Percentiles rank a stretch among this genome's conserved stretches.
Conservation (phyloP, 2,329 filamentous ascomycete genomes). For the Acrocalymma vagum region DNA sequence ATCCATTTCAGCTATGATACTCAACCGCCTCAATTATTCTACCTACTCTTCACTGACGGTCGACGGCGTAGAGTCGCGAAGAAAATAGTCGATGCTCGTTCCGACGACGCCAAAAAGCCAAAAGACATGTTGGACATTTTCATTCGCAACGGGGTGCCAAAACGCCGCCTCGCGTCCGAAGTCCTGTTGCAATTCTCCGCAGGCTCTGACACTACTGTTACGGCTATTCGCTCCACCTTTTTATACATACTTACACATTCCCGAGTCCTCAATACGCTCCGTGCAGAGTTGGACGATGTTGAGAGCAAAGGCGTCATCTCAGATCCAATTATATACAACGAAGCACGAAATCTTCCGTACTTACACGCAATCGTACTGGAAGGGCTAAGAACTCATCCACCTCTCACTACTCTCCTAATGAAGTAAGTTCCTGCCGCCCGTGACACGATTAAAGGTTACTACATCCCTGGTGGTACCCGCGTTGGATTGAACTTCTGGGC, state of each 20-base stretch:
- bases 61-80: slow-evolving; percentile 42
- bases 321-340: slow-evolving; percentile 66
- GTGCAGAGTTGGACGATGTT: slow-evolving; percentile 55
- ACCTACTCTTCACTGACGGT: no score
- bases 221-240: slow-evolving; percentile 61
- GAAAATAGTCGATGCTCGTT: slow-evolving; percentile 48
- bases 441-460: slow-evolving; percentile 39
- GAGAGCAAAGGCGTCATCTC: slow-evolving; percentile 52
- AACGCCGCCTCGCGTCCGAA: slow-evolving; percentile 53
- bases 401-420: slow-evolving; percentile 71
- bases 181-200: slow-evolving; percentile 59
- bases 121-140: slow-evolving; percentile 65
- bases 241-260: slow-evolving; percentile 63
- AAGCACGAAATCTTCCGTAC: slow-evolving; percentile 53
- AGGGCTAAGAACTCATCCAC: slow-evolving; percentile 69
- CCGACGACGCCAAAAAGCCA: slow-evolving; percentile 49
- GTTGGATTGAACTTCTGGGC: slow-evolving; percentile 42
- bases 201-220: slow-evolving; percentile 67
- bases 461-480: slow-evolving; percentile 43
- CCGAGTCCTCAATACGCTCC: slow-evolving; percentile 55
- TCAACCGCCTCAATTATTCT: no score
- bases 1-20: no score
- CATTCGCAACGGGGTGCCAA: slow-evolving; percentile 54
- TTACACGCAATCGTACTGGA: slow-evolving; percentile 58
- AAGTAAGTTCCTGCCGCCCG: slow-evolving; percentile 66